Evolutionary conservation across 345 rosid genomes (phyloP), one percentile per base, ranked within the genome.

Genomic region (Limnanthes douglasii): DNA sequence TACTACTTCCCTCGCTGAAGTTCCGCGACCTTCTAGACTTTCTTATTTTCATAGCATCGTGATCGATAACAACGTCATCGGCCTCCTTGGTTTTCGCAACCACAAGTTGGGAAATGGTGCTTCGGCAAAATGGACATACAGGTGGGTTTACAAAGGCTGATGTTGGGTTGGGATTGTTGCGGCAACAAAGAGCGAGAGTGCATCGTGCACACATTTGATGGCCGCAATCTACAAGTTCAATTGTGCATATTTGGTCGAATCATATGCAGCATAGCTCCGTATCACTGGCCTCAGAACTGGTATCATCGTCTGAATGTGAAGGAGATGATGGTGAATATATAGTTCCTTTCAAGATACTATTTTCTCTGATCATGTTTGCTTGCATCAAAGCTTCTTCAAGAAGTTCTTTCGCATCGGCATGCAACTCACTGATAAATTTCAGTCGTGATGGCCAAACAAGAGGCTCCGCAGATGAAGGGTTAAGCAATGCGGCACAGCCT

Each of bases 151-250:
- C 48, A 2, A 40, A 40, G 8, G 80, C 65, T 0, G 83, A 80
- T 13, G 93, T 68, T 10, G 99, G 99, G 70, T 85, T 80, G 0
- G 99, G 99, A 53, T 90, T 90, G 69, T 80, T 85, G 58, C 85
- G 88, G 59, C 99, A 90, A 50, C 99, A 90, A 5, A 90, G 69
- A 31, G 96, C 84, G 10, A 90, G 66, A 0, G 88, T 85, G 73
- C 99, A 90, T 34, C 70, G 93, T 23, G 99, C 99, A 48, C 99
- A 90, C 96, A 90, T 78, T 57, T 80, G 99, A 56, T 90, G 99
- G 27, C 96, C 86, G 8, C 99, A 90, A 49, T 56, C 64, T 45
- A 75, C 72, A 3, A 90, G 94, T 72, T 85, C 96, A 19, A 90
- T 90, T 3, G 93, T 85, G 43, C 99, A 90, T 8, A 64, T 72